phyloP scores from a whole-genome alignment of 176 grass and related monocot species.

The Stipa capillata region DNA sequence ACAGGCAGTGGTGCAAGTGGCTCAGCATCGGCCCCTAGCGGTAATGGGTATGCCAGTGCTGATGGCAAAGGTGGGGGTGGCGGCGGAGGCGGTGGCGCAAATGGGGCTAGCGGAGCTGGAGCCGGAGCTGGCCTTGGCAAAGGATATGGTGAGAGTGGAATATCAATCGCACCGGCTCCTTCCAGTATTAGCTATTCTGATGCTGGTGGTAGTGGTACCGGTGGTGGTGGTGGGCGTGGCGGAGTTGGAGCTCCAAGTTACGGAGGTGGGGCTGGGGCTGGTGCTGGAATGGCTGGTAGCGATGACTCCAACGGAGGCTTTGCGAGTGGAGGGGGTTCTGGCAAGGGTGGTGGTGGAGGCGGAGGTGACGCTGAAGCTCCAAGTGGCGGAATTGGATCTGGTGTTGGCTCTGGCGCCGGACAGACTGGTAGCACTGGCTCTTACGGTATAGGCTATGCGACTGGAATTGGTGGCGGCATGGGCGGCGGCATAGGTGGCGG shows the following conservation, averaged over 20 bases:
- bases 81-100: constrained; percentile 1
- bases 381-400: neutral
- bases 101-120: neutral
- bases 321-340: neutral
- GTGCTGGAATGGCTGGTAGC: neutral
- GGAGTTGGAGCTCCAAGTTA: no score
- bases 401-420: neutral
- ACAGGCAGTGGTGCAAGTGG: neutral
- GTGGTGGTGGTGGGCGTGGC: neutral
- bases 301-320: neutral
- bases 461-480: neutral
- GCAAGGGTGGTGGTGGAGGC: neutral
- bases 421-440: constrained; percentile 2
- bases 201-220: neutral
- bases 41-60: neutral
- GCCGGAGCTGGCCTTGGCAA: neutral
- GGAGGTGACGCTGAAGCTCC: neutral
- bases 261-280: constrained; percentile 9
- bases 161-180: neutral
- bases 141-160: constrained; percentile 28
- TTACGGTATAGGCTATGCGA: neutral
- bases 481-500: constrained; percentile 12
- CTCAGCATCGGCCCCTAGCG: neutral
- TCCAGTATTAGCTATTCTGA: neutral
- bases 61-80: constrained; percentile 12